Percentiles rank a stretch among this genome's conserved stretches.
phyloP scores from a whole-genome alignment of 1,284 basidiomycete genomes.

The Austroboletus niveus region DNA sequence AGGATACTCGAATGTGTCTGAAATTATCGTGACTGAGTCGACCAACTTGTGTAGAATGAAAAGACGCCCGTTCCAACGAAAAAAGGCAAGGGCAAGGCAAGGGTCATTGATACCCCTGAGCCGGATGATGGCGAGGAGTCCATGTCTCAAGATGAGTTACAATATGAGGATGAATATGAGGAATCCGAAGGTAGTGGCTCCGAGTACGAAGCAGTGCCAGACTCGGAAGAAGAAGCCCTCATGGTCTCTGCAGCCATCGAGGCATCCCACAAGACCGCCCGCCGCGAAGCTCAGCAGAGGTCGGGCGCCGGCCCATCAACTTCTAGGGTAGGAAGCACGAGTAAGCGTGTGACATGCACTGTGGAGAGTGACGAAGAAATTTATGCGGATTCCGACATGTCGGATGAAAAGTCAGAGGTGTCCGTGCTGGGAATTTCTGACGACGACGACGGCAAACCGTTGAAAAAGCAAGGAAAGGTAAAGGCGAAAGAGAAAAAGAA shows the following conservation, averaged over 20 bases:
- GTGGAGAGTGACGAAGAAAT: constrained; percentile 34
- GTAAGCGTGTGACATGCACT: constrained; percentile 8
- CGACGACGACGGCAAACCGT: constrained; percentile 35
- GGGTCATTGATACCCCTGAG: constrained; percentile 26
- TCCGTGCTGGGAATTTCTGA: constrained; percentile 31
- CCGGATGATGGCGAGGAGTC: constrained; percentile 30
- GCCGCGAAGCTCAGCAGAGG: constrained; percentile 36
- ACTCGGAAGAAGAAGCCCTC: constrained; percentile 43
- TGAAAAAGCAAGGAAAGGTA: constrained; percentile 31
- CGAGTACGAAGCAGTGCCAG: constrained; percentile 43
- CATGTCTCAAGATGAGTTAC: constrained; percentile 39
- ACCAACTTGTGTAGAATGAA: constrained; percentile 12
- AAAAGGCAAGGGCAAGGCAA: constrained; percentile 44
- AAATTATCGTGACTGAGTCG: constrained; percentile 11
- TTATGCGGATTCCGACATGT: constrained; percentile 21
- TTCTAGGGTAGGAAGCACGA: constrained; percentile 34
- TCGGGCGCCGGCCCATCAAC: constrained; percentile 43
- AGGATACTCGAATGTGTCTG: constrained; percentile 8
- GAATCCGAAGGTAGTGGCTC: constrained; percentile 60
- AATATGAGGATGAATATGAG: constrained; percentile 40
- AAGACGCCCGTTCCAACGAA: constrained; percentile 16
- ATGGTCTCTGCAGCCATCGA: constrained; percentile 59
- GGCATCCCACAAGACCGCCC: constrained; percentile 47
- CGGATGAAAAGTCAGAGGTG: constrained; percentile 28
- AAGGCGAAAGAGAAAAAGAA: constrained; percentile 36